phyloP scores from a whole-genome alignment of 192 early-diverging fungal genomes.

The Gigaspora rosea region DNA sequence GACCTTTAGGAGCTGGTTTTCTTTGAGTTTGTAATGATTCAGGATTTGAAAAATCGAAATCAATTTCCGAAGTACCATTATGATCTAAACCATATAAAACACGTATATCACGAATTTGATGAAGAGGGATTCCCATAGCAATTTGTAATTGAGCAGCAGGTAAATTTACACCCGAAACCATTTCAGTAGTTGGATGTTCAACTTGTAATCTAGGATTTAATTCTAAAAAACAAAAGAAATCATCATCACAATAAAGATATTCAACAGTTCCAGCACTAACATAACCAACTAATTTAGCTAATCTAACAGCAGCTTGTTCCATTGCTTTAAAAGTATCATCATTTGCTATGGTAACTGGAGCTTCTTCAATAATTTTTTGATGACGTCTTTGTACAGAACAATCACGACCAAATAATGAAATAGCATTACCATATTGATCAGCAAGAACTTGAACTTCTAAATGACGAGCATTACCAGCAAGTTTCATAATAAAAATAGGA shows the following conservation, averaged over 20 bases:
- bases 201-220: constrained; percentile 98
- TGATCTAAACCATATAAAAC: constrained; percentile 92
- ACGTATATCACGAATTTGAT: constrained; percentile 93
- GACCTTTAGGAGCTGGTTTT: constrained; percentile 91
- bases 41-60: constrained; percentile 87
- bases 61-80: constrained; percentile 83
- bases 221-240: constrained; percentile 94
- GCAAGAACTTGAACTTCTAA: constrained; percentile 96
- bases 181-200: constrained; percentile 98
- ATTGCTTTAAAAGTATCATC: constrained; percentile 79
- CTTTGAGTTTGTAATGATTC: constrained; percentile 82
- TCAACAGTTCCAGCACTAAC: constrained; percentile 96
- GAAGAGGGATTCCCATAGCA: constrained; percentile 98
- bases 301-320: constrained; percentile 96
- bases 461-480: constrained; percentile 92
- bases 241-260: constrained; percentile 85
- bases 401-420: constrained; percentile 97
- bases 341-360: constrained; percentile 86
- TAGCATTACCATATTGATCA: constrained; percentile 96
- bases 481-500: constrained; percentile 98
- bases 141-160: constrained; percentile 98
- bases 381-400: constrained; percentile 98
- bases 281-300: constrained; percentile 93
- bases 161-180: constrained; percentile 97
- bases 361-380: constrained; percentile 99